Percentiles rank a stretch among this genome's conserved stretches.
These are phyloP conservation scores for Bipolaris victoriae DNA, from an alignment of 2,329 filamentous ascomycete species.

Conservation along the genomic window DNA sequence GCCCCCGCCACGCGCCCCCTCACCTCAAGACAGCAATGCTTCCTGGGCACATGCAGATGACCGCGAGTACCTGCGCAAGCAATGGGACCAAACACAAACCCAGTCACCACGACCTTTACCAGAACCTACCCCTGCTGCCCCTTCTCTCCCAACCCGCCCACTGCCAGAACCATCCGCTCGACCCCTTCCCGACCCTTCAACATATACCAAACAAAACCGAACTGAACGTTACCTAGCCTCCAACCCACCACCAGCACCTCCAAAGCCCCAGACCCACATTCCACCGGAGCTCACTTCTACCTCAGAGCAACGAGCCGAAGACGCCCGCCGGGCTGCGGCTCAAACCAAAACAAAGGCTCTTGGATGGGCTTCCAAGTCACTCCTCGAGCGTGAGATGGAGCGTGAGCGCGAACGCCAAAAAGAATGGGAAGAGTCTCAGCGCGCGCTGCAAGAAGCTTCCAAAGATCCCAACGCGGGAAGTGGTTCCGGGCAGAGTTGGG, in stretches of 20 bases:
- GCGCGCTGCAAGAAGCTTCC: slow-evolving; percentile 64
- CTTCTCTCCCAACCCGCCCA: slow-evolving; percentile 55
- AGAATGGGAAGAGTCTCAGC: slow-evolving; percentile 80
- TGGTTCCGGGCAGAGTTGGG: slow-evolving; percentile 74
- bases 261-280: slow-evolving; percentile 50
- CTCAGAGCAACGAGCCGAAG: slow-evolving; percentile 67
- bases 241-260: slow-evolving; percentile 58
- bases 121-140: slow-evolving; percentile 37
- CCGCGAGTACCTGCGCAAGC: slow-evolving; percentile 66
- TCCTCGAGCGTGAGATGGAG: slow-evolving; percentile 82
- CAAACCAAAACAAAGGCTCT: slow-evolving; percentile 67
- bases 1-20: slow-evolving; percentile 47
- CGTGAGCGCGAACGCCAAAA: slow-evolving; percentile 75
- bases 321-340: slow-evolving; percentile 63
- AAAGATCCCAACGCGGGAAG: slow-evolving; percentile 65
- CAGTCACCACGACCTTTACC: slow-evolving; percentile 46
- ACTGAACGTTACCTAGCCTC: slow-evolving; percentile 65
- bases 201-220: slow-evolving; percentile 49
- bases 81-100: slow-evolving; percentile 56
- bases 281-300: slow-evolving; percentile 63
- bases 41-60: slow-evolving; percentile 70
- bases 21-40: slow-evolving; percentile 60
- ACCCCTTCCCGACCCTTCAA: slow-evolving; percentile 43
- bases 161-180: slow-evolving; percentile 50
- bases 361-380: slow-evolving; percentile 70